These are phyloP conservation scores for Chrysanthemum makinoi DNA, from an alignment of 129 eudicot genomes.

Conservation along the genomic window DNA sequence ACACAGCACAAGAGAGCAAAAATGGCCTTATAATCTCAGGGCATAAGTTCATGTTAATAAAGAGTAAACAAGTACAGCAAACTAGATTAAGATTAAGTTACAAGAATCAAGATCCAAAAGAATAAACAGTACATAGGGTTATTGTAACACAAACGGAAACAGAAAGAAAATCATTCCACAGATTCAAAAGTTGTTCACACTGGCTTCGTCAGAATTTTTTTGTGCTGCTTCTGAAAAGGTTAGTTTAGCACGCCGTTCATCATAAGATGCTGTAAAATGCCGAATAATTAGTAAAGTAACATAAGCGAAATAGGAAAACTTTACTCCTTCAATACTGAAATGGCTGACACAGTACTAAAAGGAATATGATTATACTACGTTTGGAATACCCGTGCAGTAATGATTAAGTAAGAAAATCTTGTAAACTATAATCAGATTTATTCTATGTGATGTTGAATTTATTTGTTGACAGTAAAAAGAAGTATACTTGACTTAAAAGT, in stretches of 20 bases:
- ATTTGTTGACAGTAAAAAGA: conserved; percentile 1
- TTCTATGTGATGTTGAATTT: too few species aligned
- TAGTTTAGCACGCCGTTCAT: conserved; percentile 62
- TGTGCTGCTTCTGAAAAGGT: conserved; percentile 28
- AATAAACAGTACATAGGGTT: conserved; percentile 3
- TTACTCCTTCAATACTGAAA: not conserved
- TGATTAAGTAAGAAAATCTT: too few species aligned
- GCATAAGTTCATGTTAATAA: not conserved
- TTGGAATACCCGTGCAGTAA: too few species aligned
- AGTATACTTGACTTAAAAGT: not conserved
- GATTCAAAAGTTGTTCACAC: conserved; percentile 11
- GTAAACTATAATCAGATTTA: too few species aligned
- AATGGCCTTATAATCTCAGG: not conserved
- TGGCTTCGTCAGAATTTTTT: conserved; percentile 17
- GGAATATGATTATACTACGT: too few species aligned
- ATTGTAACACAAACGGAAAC: not conserved
- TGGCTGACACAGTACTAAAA: too few species aligned
- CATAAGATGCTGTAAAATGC: conserved; percentile 68
- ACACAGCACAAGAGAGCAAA: not conserved
- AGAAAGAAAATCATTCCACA: not conserved
- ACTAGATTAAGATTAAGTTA: not conserved
- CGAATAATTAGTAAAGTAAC: conserved; percentile 11
- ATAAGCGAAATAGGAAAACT: not conserved
- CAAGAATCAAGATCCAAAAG: not conserved
- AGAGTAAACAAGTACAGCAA: not conserved